Conservation (phyloP, 345 rosid genomes). For the Trapa bicornis region DNA sequence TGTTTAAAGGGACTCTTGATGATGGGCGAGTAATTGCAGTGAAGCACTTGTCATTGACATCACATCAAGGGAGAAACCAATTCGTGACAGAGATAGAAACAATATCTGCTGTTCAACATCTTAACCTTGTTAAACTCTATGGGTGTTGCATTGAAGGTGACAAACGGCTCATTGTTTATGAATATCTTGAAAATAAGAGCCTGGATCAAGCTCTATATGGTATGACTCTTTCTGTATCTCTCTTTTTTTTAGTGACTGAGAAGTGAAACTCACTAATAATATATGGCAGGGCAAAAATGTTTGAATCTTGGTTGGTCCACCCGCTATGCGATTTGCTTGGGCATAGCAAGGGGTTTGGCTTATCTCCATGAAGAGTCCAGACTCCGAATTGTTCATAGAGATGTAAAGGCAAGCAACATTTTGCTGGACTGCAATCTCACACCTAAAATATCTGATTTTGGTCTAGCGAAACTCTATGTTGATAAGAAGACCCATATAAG, state of each 20-base stretch:
- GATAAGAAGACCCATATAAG: slow-evolving; percentile 49
- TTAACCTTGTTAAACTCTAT: slow-evolving; percentile 54
- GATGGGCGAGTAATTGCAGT: slow-evolving; percentile 63
- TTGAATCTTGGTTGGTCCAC: slow-evolving; percentile 32
- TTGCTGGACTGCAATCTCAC: slow-evolving; percentile 35
- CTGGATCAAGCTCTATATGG: slow-evolving; percentile 66
- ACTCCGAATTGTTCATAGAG: slow-evolving; percentile 40
- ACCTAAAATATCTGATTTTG: slow-evolving; percentile 55
- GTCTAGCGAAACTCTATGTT: slow-evolving; percentile 46
- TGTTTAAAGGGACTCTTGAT: slow-evolving; percentile 33
- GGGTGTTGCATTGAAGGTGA: slow-evolving; percentile 56
- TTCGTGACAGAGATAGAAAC: slow-evolving; percentile 69
- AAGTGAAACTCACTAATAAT: too few species aligned
- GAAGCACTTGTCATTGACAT: slow-evolving; percentile 51
- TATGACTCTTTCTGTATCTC: slow-evolving; percentile 2
- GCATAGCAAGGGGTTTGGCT: slow-evolving; percentile 43
- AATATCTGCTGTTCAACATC: slow-evolving; percentile 45
- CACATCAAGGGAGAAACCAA: slow-evolving; percentile 56
- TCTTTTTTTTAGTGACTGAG: too few species aligned
- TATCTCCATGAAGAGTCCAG: slow-evolving; percentile 63
- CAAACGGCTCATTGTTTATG: slow-evolving; percentile 51
- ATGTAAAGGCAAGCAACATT: slow-evolving; percentile 41
- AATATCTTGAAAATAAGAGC: slow-evolving; percentile 55
- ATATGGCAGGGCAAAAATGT: slow-evolving; percentile 23
- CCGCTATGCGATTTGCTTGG: slow-evolving; percentile 33